Evolutionary conservation across 208 protist genomes (phyloP).

Genomic region (Endotrypanum monterogeii): DNA sequence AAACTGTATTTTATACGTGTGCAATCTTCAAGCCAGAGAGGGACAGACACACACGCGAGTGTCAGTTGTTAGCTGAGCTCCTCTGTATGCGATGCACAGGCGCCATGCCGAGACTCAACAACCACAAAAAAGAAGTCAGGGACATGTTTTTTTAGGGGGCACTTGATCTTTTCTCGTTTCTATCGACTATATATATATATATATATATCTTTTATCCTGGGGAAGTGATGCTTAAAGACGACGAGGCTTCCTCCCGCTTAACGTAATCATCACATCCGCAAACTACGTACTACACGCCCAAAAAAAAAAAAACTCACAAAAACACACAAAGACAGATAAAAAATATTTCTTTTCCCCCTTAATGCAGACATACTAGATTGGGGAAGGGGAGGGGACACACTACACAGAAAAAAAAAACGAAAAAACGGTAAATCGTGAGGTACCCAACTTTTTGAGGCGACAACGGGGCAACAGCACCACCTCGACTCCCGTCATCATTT

Average conservation of each 20-base stretch:
- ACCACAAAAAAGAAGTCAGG: too few species aligned
- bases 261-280: too few species aligned
- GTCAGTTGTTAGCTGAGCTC: background rate
- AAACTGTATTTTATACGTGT: background rate
- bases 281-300: too few species aligned
- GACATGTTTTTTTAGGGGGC: background rate
- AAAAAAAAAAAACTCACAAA: too few species aligned
- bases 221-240: too few species aligned
- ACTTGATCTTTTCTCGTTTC: background rate
- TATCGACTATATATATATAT: background rate
- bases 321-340: too few species aligned
- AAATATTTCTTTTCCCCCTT: too few species aligned
- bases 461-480: background rate
- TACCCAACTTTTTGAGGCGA: background rate
- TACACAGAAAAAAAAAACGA: background rate
- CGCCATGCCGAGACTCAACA: too few species aligned
- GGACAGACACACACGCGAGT: too few species aligned
- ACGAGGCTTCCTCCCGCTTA: background rate
- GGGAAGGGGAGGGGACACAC: too few species aligned
- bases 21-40: background rate
- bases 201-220: too few species aligned
- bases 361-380: too few species aligned
- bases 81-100: background rate
- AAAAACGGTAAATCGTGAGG: background rate
- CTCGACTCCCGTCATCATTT: background rate